Evolutionary conservation across 1,284 basidiomycete species (phyloP).

Genomic region (Moesziomyces parantarcticus): DNA sequence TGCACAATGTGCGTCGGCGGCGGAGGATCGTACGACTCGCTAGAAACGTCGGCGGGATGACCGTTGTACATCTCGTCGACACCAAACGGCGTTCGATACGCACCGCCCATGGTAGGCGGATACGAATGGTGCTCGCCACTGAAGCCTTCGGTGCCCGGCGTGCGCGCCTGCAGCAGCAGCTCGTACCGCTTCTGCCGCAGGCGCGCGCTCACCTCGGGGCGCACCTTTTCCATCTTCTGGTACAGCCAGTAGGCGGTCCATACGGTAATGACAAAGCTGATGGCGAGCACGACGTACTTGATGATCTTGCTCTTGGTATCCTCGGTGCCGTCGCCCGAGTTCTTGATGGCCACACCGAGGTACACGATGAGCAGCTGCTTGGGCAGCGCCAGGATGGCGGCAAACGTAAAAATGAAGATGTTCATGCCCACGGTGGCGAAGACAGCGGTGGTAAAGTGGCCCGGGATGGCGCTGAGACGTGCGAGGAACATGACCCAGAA

Average conservation of each 20-base stretch:
- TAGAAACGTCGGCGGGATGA: slow-evolving; percentile 8
- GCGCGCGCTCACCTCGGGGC: slow-evolving; percentile 72
- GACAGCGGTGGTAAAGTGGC: slow-evolving; percentile 75
- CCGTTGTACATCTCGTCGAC: slow-evolving; percentile 11
- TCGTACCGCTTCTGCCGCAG: slow-evolving; percentile 77
- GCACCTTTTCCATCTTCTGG: slow-evolving; percentile 78
- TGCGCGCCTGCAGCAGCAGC: slow-evolving; percentile 43
- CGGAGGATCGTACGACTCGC: slow-evolving; percentile 11
- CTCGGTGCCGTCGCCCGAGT: slow-evolving; percentile 47
- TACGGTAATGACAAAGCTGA: slow-evolving; percentile 75
- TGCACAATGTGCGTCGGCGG: slow-evolving; percentile 1
- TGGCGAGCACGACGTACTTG: slow-evolving; percentile 64
- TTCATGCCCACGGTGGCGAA: slow-evolving; percentile 80
- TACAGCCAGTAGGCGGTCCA: slow-evolving; percentile 86
- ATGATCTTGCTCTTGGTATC: slow-evolving; percentile 61
- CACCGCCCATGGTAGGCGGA: slow-evolving; percentile 4
- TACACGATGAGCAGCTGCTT: slow-evolving; percentile 72
- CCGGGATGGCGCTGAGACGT: slow-evolving; percentile 71
- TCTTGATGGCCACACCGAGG: slow-evolving; percentile 63
- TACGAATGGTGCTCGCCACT: slow-evolving; percentile 12
- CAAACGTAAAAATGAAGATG: slow-evolving; percentile 77
- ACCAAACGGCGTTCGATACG: neutral
- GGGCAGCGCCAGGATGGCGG: slow-evolving; percentile 79
- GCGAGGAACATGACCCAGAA: slow-evolving; percentile 70
- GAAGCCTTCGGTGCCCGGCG: slow-evolving; percentile 26